Evolutionary conservation across 2,329 filamentous ascomycete species (phyloP), one percentile per base, ranked within the genome.

Genomic region (Celoporthe dispersa): DNA sequence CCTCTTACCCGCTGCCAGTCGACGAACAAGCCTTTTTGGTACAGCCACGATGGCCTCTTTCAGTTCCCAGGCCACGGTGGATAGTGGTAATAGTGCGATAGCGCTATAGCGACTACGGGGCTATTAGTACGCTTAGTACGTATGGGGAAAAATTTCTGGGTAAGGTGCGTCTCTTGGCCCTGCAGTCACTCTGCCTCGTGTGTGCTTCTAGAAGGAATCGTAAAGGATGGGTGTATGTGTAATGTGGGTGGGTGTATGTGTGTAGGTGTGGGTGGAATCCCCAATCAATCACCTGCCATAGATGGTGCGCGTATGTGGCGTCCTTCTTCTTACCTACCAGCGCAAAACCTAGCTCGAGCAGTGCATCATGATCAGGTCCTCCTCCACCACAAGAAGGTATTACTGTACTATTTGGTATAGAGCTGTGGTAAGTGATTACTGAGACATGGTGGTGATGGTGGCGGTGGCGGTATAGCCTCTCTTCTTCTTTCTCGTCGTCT

Each of bases 121-220:
- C 44, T 19, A 44, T 44, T 48, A 48, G 44, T 48, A n/a, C 44
- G n/a, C 2, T n/a, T n/a, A n/a, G 1, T 48, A n/a, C 44, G 44
- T 22, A 41, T 8, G 8, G 19, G 19, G 7, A 8, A n/a, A 48
- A n/a, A n/a, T n/a, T n/a, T 22, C 19, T 22, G 44, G 19, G 44
- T 6, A 22, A 48, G 44, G 44, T n/a, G 44, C 44, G 16, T 48
- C 19, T 48, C 44, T 48, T 48, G 44, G 44, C 44, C 3, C 44
- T 48, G 44, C 44, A 48, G 22, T 22, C 57, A 37, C 8, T 31
- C 28, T 3, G 16, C 19, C 12, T 16, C 14, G 33, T 37, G 31
- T 37, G 33, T 37, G 31, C 57, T 60, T 60, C 57, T 37, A 60
- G 57, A 60, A 60, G 57, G 57, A n/a, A n/a, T 60, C 9, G 57